Percentiles rank a stretch among this genome's conserved stretches.
These are phyloP conservation scores for Athelia sp. DNA, from an alignment of 1,284 basidiomycete species.

Conservation along the genomic window DNA sequence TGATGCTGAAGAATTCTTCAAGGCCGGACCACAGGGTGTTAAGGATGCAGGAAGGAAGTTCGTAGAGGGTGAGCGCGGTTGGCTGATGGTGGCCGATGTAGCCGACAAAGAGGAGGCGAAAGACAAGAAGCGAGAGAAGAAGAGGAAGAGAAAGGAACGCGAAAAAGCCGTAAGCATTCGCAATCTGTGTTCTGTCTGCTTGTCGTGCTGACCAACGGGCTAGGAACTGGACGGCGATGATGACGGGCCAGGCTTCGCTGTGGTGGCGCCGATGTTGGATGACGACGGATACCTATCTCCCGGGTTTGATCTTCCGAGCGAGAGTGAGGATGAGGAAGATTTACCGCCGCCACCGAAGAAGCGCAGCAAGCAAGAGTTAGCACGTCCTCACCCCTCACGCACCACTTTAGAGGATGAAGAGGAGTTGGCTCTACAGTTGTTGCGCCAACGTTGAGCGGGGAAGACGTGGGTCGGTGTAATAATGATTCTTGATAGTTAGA, in stretches of 20 bases:
- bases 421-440: conserved; percentile 40
- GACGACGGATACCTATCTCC: conserved; percentile 72
- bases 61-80: conserved; percentile 67
- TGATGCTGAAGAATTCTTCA: conserved; percentile 67
- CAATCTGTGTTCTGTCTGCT: conserved; percentile 4
- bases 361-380: conserved; percentile 21
- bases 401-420: conserved; percentile 45
- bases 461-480: not conserved
- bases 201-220: not conserved
- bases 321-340: conserved; percentile 40
- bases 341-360: conserved; percentile 31
- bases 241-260: conserved; percentile 17
- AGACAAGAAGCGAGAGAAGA: conserved; percentile 87
- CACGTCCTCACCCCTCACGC: conserved; percentile 6
- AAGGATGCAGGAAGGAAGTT: conserved; percentile 66
- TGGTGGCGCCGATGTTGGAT: conserved; percentile 29
- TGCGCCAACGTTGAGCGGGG: conserved; percentile 21
- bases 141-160: conserved; percentile 82
- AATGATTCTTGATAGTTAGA: too few species aligned
- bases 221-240: conserved; percentile 16
- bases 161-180: conserved; percentile 44
- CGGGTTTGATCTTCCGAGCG: conserved; percentile 56
- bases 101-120: conserved; percentile 79
- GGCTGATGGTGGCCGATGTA: conserved; percentile 69
- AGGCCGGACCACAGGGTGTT: conserved; percentile 53